Base-by-base conservation (phyloP, 164 flowering plant species). In the Macadamia tetraphylla region DNA sequence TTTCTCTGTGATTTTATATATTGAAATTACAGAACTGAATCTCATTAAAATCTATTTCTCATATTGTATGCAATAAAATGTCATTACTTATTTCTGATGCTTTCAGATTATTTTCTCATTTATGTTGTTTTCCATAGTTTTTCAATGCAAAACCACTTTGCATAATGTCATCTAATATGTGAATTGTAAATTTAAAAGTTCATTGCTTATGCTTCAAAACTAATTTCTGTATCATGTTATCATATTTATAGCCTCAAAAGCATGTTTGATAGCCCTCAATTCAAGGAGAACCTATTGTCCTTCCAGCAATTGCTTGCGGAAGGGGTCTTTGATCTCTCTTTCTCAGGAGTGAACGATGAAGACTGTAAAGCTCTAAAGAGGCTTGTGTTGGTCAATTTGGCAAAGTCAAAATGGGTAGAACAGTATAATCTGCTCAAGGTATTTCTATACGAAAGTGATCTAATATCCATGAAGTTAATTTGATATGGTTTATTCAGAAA, bases 371-470 rank as follows among this genome's bases (percentile, higher is more conserved):
- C 75, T 60, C 53, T 94, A 67, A 88, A 80, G 85, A 86, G 78
- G 77, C 85, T 89, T 66, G 84, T 80, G 5, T 77, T 92, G 43
- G 74, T 70, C 63, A 81, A 79, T 79, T 70, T 65, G 61, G 69
- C 82, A 6, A 92, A 86, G 74, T 85, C 88, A 29, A 82, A 81
- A 61, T 94, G 97, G 99, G 87, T 90, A 66, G 96, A 86, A 69
- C 79, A 78, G 40, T 86, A 87, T 75, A 79, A 74, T 60, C 66
- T 43, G 40, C 80, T 87, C 43, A 90, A 94, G 97, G 98, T 88
- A 71, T 74, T 53, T 3, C 18, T 53, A 3, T 52, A 12, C 18
- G 14, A 4, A 0, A 12, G 4, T 53, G 57, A 14, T 11, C 13
- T 11, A 0, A 53, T 53, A 53, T 14, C 57, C 13, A 6, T 14